Evolutionary conservation across 495 filamentous ascomycete genomes (phyloP), one percentile per base, ranked within the genome.

Genomic region (Tuber umbilicatum): DNA sequence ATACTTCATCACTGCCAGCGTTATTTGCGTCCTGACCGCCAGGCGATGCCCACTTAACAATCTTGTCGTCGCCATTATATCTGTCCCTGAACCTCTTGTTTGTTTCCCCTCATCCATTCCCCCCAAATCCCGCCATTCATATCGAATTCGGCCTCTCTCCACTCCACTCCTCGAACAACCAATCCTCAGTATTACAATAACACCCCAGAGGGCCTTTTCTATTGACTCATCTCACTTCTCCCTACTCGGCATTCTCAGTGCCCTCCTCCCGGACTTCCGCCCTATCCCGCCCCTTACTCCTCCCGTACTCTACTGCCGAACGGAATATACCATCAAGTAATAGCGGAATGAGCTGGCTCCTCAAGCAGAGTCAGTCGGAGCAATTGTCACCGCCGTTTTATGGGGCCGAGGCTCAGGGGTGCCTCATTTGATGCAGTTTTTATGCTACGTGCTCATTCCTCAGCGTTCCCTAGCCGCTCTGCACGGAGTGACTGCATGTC

Each of bases 21-120:
- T 64, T 64, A 64, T 35, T 31, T 35, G 27, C 27, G 55, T 64
- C 55, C 55, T 64, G 27, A 5, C 55, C 27, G 35, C 27, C 4
- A 3, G 27, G 55, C 12, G 14, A 35, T 35, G 55, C n/a, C 12
- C 55, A 64, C 27, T 64, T 64, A 31, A 35, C 27, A 31, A 64
- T 64, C 55, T 16, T 35, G 27, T 64, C 14, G 55, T 31, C 55
- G 23, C 55, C 27, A 64, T 35, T 16, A 35, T 31, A 35, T 64
- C 55, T 35, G 5, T 64, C 55, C 55, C 55, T 35, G 55, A 35
- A 64, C 35, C 31, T 17, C 55, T 35, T 64, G 55, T 35, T 64
- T 64, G 55, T 64, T 64, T 64, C 55, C 55, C 55, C 55, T 64
- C 55, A 64, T 35, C 55, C 55, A 64, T 64, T 35, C 55, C 27